Percentiles rank a stretch among this genome's conserved stretches.
phyloP scores from a whole-genome alignment of 495 filamentous ascomycete species.

The Penicillium angulare region DNA sequence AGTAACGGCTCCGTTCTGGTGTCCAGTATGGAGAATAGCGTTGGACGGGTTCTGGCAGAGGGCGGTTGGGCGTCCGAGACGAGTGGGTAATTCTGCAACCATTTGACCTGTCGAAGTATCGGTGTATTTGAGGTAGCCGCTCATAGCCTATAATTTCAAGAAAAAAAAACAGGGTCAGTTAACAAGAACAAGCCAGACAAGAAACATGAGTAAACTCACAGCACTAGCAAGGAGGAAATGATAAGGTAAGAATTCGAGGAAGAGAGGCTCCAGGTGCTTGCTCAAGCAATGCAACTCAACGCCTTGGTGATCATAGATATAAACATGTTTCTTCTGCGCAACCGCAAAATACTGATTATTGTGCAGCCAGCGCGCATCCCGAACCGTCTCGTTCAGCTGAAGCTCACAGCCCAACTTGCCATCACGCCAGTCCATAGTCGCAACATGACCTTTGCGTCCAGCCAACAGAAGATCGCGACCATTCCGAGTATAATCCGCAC shows the following conservation, averaged over 20 bases:
- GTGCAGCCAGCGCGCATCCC: slow-evolving; percentile 90
- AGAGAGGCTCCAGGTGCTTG: slow-evolving; percentile 87
- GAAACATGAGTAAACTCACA: slow-evolving; percentile 44
- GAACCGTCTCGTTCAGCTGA: slow-evolving; percentile 83
- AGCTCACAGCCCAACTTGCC: slow-evolving; percentile 89
- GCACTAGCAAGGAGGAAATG: slow-evolving; percentile 90
- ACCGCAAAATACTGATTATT: slow-evolving; percentile 96
- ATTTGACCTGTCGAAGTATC: slow-evolving; percentile 90
- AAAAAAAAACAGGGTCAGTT: slow-evolving; percentile 1
- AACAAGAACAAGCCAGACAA: neutral
- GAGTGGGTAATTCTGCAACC: slow-evolving; percentile 79
- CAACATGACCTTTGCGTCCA: slow-evolving; percentile 91
- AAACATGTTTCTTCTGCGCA: slow-evolving; percentile 95
- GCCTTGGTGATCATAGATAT: slow-evolving; percentile 88
- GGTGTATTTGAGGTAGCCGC: slow-evolving; percentile 87
- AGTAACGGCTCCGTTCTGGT: slow-evolving; percentile 90
- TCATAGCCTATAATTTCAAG: slow-evolving; percentile 57
- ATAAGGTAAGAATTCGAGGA: slow-evolving; percentile 95
- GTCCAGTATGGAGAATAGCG: slow-evolving; percentile 85
- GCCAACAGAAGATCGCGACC: slow-evolving; percentile 81
- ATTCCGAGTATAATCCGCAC: slow-evolving; percentile 83
- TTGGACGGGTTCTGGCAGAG: slow-evolving; percentile 87
- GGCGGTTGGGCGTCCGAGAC: slow-evolving; percentile 77
- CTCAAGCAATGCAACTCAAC: slow-evolving; percentile 88
- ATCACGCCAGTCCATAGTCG: slow-evolving; percentile 93